phyloP scores from a whole-genome alignment of 805 yeast genomes.

The Yueomyces sinensis region DNA sequence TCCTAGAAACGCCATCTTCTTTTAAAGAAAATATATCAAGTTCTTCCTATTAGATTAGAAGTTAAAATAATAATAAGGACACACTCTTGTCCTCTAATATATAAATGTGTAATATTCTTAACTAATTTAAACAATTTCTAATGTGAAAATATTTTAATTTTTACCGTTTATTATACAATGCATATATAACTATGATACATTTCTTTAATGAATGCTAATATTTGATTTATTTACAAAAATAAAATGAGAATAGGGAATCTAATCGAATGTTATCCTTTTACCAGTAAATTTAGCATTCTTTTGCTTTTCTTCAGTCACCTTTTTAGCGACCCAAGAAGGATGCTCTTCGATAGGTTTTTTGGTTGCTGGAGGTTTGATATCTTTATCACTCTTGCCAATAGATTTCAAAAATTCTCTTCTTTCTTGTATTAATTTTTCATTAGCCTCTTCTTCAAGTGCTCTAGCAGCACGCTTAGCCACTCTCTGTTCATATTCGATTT shows the following conservation, averaged over 20 bases:
- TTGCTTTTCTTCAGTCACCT: conserved; percentile 50
- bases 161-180: too few relatives aligned
- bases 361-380: conserved; percentile 5
- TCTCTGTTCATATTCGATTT: conserved; percentile 60
- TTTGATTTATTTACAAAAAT: neutral
- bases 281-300: conserved; percentile 65
- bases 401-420: neutral
- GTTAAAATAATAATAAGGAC: too few relatives aligned
- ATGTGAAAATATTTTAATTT: too few relatives aligned
- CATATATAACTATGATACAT: neutral
- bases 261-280: conserved; percentile 70
- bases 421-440: conserved; percentile 7
- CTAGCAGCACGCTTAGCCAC: conserved; percentile 50
- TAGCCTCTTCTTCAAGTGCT: conserved; percentile 27
- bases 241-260: too few relatives aligned
- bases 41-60: too few relatives aligned
- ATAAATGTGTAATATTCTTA: too few relatives aligned
- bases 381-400: conserved; percentile 6
- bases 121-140: too few relatives aligned
- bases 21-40: too few relatives aligned
- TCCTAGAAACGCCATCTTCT: too few relatives aligned
- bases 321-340: conserved; percentile 98
- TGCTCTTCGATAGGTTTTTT: conserved; percentile 29
- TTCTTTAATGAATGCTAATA: conserved; percentile 1
- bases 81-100: too few relatives aligned